Evolutionary conservation across 164 flowering plant genomes (phyloP).

Genomic region (Kalanchoe fedtschenkoi): DNA sequence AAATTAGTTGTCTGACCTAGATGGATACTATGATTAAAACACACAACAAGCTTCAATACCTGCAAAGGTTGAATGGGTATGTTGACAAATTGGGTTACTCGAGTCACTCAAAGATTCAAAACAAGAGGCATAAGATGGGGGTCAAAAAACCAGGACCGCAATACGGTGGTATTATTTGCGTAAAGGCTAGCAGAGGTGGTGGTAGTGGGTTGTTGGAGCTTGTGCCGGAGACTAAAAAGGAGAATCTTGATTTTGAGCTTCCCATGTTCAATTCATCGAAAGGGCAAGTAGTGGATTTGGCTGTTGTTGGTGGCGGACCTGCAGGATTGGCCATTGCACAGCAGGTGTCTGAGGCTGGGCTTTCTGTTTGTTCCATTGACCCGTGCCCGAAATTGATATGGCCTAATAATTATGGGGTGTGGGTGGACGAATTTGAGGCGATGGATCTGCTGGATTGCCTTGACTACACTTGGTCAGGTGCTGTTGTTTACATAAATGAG

Average conservation of each 20-base stretch:
- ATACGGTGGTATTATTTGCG: constrained; percentile 18
- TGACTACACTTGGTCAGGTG: constrained; percentile 91
- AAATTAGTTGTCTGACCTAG: background rate
- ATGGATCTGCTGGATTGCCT: constrained; percentile 90
- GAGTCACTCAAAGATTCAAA: constrained; percentile 28
- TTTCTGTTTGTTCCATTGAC: constrained; percentile 75
- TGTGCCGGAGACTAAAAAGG: constrained; percentile 77
- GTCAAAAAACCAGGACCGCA: constrained; percentile 19
- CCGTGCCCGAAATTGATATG: constrained; percentile 77
- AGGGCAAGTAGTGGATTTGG: constrained; percentile 58
- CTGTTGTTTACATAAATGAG: constrained; percentile 60
- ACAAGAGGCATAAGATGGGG: constrained; percentile 23
- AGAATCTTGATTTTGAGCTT: constrained; percentile 77
- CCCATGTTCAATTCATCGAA: constrained; percentile 69
- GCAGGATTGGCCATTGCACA: constrained; percentile 95
- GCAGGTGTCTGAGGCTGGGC: constrained; percentile 84
- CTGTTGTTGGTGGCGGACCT: constrained; percentile 90
- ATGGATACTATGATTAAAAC: constrained; percentile 77
- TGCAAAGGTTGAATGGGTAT: constrained; percentile 44
- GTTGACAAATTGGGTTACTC: constrained; percentile 29
- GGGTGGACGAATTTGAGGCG: constrained; percentile 97
- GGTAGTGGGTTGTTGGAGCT: constrained; percentile 68
- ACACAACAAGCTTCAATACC: constrained; percentile 50
- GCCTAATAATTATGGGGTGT: constrained; percentile 94
- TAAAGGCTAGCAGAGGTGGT: constrained; percentile 23